Percentiles rank a stretch among this genome's conserved stretches.
Evolutionary conservation across 2,329 filamentous ascomycete species (phyloP).

Genomic region (Aspergillaceae sp.): DNA sequence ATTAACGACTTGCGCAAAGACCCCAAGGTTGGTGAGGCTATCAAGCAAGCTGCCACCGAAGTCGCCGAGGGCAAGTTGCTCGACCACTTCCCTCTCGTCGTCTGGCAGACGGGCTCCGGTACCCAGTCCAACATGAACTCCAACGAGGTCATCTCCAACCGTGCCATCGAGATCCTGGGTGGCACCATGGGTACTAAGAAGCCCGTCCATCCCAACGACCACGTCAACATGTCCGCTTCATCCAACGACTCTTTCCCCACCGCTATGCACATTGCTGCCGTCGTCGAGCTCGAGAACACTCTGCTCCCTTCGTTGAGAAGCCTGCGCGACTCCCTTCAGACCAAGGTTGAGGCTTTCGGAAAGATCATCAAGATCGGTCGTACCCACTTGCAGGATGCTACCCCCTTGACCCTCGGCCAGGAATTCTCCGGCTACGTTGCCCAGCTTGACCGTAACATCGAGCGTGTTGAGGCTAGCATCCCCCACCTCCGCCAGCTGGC

Average conservation of each 20-base stretch:
- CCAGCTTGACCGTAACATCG: constrained; percentile 83
- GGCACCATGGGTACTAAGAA: constrained; percentile 94
- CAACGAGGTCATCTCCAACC: constrained; percentile 99
- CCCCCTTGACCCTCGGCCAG: constrained; percentile 87
- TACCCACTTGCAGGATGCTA: constrained; percentile 95
- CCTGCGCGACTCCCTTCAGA: constrained; percentile 74
- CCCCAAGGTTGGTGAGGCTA: constrained; percentile 81
- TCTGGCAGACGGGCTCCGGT: constrained; percentile 98
- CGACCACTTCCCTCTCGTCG: constrained; percentile 96
- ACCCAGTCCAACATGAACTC: constrained; percentile 99
- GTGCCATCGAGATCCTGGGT: constrained; percentile 94
- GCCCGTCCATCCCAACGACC: constrained; percentile 97
- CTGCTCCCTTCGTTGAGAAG: constrained; percentile 75
- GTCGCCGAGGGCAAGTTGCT: constrained; percentile 88
- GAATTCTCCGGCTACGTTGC: constrained; percentile 97
- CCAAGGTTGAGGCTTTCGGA: constrained; percentile 82
- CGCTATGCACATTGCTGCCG: constrained; percentile 98
- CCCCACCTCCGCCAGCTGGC: constrained; percentile 80
- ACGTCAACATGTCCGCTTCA: constrained; percentile 97
- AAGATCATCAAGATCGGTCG: constrained; percentile 98
- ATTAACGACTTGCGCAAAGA: constrained; percentile 44
- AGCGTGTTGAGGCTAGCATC: constrained; percentile 72
- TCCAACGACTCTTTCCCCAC: constrained; percentile 99
- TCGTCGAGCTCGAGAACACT: constrained; percentile 80
- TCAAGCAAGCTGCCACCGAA: constrained; percentile 88